Evolutionary conservation across 768 basidiomycete species (phyloP).

Genomic region (Lactifluus volemus): DNA sequence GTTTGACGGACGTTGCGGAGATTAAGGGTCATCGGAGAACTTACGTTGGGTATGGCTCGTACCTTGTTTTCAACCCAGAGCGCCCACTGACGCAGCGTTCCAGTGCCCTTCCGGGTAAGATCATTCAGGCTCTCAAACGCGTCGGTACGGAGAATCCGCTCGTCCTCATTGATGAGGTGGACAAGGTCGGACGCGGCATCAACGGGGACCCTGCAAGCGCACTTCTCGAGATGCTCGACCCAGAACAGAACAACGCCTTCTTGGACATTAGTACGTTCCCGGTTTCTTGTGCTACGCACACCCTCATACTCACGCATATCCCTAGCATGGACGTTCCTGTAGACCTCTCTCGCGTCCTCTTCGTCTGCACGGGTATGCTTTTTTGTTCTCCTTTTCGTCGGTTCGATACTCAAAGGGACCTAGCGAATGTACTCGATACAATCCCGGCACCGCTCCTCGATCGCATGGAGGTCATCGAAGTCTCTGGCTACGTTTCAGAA

Average conservation of each 20-base stretch:
- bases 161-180: slow-evolving; percentile 91
- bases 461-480: slow-evolving; percentile 94
- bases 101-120: slow-evolving; percentile 88
- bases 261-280: slow-evolving; percentile 82
- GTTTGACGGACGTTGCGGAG: slow-evolving; percentile 95
- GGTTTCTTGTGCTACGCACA: neutral
- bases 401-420: neutral
- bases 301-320: neutral
- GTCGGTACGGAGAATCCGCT: slow-evolving; percentile 92
- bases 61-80: neutral
- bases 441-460: slow-evolving; percentile 92
- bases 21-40: slow-evolving; percentile 97
- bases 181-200: slow-evolving; percentile 87
- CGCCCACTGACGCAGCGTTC: neutral
- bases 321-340: slow-evolving; percentile 91
- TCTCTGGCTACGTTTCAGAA: slow-evolving; percentile 89
- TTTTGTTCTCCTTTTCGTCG: neutral
- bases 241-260: slow-evolving; percentile 92
- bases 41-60: slow-evolving; percentile 70
- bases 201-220: slow-evolving; percentile 93
- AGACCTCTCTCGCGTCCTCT: slow-evolving; percentile 90
- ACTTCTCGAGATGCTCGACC: slow-evolving; percentile 86
- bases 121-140: slow-evolving; percentile 88
- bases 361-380: slow-evolving; percentile 77
- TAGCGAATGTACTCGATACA: slow-evolving; percentile 84